Conservation (phyloP, 768 basidiomycete genomes). For the Boletus subcaerulescens region DNA sequence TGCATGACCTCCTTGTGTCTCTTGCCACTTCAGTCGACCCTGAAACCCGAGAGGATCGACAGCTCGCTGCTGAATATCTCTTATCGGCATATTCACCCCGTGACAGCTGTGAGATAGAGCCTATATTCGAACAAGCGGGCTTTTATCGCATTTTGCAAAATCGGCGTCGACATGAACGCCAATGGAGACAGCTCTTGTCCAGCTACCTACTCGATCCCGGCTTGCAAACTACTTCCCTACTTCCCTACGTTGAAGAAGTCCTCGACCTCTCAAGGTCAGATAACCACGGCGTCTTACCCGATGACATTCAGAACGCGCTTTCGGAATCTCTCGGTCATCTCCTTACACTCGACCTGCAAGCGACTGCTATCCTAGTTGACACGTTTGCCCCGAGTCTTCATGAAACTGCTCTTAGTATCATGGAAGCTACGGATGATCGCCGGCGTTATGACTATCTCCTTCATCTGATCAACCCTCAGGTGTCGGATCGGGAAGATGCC, state of each 20-base stretch:
- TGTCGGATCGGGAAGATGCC: slow-evolving; percentile 40
- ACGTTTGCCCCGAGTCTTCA: slow-evolving; percentile 67
- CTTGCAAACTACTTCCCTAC: slow-evolving; percentile 55
- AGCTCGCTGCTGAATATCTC: slow-evolving; percentile 91
- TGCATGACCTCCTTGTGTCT: slow-evolving; percentile 74
- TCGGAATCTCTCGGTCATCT: slow-evolving; percentile 62
- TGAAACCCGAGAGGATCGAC: slow-evolving; percentile 87
- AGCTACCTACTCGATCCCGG: slow-evolving; percentile 77
- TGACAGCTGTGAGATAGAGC: slow-evolving; percentile 62
- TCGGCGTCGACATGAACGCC: slow-evolving; percentile 71
- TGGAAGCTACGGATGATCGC: slow-evolving; percentile 45
- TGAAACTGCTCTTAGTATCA: slow-evolving; percentile 49
- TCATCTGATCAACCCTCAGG: slow-evolving; percentile 55
- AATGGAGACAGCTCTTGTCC: slow-evolving; percentile 71
- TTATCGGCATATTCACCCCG: slow-evolving; percentile 89
- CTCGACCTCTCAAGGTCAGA: slow-evolving; percentile 44
- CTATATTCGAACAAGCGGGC: slow-evolving; percentile 74
- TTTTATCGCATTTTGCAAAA: slow-evolving; percentile 89
- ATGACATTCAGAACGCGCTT: slow-evolving; percentile 53
- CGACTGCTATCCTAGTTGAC: slow-evolving; percentile 74
- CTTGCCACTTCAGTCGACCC: slow-evolving; percentile 74
- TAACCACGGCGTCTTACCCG: slow-evolving; percentile 52
- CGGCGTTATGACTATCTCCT: slow-evolving; percentile 76
- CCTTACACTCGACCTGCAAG: slow-evolving; percentile 54
- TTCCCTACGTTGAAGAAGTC: slow-evolving; percentile 63